Percentiles rank a stretch among this genome's conserved stretches.
These are phyloP conservation scores for Calonectria pseudoreteaudii DNA, from an alignment of 2,329 filamentous ascomycete genomes.

Conservation along the genomic window DNA sequence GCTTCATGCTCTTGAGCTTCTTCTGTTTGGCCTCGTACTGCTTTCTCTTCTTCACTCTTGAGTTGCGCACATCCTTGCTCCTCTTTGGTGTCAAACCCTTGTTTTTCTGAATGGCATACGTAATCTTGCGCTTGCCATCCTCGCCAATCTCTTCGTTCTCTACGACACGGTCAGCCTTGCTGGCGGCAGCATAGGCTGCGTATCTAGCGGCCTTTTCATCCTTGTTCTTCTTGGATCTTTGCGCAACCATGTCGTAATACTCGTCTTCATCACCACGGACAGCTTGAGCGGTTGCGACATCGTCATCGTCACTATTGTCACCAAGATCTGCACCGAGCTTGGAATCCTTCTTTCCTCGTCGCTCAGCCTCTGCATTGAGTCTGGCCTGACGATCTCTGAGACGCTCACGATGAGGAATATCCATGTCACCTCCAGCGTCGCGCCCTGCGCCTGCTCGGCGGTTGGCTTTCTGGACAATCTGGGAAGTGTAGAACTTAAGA, in stretches of 20 bases:
- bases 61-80: constrained; percentile 95
- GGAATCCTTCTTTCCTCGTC: constrained; percentile 76
- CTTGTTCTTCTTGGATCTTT: constrained; percentile 76
- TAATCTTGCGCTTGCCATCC: constrained; percentile 93
- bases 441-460: constrained; percentile 80
- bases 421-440: constrained; percentile 81
- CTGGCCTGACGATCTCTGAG: constrained; percentile 87
- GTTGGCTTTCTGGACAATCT: constrained; percentile 94
- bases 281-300: constrained; percentile 63
- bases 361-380: constrained; percentile 89
- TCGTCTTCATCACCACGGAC: constrained; percentile 74
- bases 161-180: constrained; percentile 72
- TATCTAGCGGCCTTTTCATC: constrained; percentile 74
- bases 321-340: constrained; percentile 75
- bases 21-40: constrained; percentile 97
- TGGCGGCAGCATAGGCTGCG: constrained; percentile 69
- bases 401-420: constrained; percentile 90
- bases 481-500: constrained; percentile 96
- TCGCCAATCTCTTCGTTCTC: constrained; percentile 77
- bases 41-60: constrained; percentile 97
- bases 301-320: constrained; percentile 76
- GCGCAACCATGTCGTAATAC: constrained; percentile 91
- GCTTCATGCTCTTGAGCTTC: constrained; percentile 90
- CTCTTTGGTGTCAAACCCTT: constrained; percentile 91
- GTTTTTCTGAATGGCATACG: constrained; percentile 96